phyloP scores from a whole-genome alignment of 805 yeast genomes.

The Saccharomycopsis lassenensis region DNA sequence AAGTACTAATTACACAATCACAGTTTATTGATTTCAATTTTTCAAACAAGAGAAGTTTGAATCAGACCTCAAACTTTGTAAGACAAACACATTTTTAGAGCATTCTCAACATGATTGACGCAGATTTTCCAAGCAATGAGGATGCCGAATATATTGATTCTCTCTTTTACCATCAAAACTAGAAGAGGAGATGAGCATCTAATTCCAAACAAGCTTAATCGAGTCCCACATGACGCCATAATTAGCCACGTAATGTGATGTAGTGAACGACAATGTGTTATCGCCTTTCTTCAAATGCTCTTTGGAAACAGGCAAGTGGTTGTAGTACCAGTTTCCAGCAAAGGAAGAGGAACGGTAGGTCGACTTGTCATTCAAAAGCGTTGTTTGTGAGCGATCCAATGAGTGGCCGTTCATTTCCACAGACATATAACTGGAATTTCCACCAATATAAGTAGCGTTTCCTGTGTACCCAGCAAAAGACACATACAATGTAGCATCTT shows the following conservation, averaged over 20 bases:
- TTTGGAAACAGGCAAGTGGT: not conserved
- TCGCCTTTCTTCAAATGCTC: not conserved
- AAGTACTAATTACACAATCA: no score
- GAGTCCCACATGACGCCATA: conserved; percentile 2
- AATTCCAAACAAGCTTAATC: not conserved
- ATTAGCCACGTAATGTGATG: not conserved
- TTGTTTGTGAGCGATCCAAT: no score
- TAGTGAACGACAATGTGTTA: not conserved
- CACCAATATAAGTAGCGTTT: not conserved
- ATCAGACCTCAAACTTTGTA: no score
- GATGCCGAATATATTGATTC: no score
- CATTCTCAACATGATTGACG: no score
- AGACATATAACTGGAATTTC: not conserved
- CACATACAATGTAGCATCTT: no score
- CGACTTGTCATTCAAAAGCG: not conserved
- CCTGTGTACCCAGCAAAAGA: not conserved
- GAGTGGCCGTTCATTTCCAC: not conserved
- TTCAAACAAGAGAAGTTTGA: no score
- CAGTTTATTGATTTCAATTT: no score
- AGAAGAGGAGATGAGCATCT: no score
- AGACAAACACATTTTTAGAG: no score
- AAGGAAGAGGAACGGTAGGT: not conserved
- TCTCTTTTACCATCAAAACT: no score
- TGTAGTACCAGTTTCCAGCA: not conserved
- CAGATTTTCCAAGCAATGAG: no score